These are phyloP conservation scores for Claviceps monticola DNA, from an alignment of 2,329 filamentous ascomycete species.

Conservation along the genomic window DNA sequence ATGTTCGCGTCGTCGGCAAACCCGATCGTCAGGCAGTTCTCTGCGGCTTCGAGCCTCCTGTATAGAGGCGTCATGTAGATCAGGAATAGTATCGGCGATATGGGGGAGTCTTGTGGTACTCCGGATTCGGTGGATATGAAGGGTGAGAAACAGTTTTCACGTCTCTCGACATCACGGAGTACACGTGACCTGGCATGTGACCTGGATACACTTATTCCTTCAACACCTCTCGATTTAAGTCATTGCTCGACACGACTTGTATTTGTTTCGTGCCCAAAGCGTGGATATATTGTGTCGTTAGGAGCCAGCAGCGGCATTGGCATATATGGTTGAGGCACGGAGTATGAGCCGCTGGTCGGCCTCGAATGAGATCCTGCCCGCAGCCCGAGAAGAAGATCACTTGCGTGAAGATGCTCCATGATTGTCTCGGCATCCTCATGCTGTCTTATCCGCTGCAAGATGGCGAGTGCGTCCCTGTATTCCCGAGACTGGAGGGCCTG, in stretches of 20 bases:
- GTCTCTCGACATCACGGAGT: too few relatives aligned
- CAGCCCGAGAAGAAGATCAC: slow-evolving; percentile 1
- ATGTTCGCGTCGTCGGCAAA: too few relatives aligned
- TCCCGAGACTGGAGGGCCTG: neutral
- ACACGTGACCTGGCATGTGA: too few relatives aligned
- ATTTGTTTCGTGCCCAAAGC: neutral
- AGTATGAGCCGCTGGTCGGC: neutral
- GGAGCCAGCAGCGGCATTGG: neutral
- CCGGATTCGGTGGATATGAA: too few relatives aligned
- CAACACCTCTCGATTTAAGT: neutral
- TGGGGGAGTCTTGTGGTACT: too few relatives aligned
- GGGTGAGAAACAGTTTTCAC: too few relatives aligned
- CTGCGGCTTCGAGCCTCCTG: too few relatives aligned
- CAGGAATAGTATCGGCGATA: too few relatives aligned
- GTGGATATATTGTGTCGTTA: neutral
- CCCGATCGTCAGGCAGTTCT: too few relatives aligned
- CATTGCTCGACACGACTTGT: neutral
- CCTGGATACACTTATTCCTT: too few relatives aligned
- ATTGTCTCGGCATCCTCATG: neutral
- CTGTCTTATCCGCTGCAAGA: neutral
- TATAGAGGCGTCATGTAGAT: too few relatives aligned
- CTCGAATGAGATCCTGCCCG: neutral
- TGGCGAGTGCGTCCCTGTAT: neutral
- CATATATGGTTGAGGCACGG: neutral
- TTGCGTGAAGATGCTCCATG: neutral